phyloP scores from a whole-genome alignment of 768 basidiomycete species.

The Exidia glandulosa region DNA sequence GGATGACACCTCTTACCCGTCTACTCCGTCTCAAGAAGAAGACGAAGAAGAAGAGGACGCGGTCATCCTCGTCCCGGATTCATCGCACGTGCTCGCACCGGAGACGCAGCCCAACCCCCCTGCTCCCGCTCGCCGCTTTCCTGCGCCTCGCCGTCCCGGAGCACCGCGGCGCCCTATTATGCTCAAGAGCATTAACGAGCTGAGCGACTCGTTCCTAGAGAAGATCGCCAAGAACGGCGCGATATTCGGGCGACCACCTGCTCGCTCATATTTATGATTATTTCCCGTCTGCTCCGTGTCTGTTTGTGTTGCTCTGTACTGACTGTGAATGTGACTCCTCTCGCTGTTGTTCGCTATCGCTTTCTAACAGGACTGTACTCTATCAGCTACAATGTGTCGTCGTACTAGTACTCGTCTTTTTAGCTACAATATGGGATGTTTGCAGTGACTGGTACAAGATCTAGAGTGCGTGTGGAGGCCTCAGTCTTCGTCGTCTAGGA shows the following conservation, averaged over 20 bases:
- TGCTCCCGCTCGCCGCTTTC: not conserved
- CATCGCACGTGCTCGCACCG: not conserved
- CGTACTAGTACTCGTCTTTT: too few species aligned
- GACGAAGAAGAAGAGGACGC: not conserved
- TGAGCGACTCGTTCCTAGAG: not conserved
- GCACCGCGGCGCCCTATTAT: not conserved
- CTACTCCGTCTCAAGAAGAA: not conserved
- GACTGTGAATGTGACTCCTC: too few species aligned
- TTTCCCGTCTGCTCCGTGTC: too few species aligned
- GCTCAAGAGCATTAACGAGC: not conserved
- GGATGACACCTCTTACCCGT: not conserved
- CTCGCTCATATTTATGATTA: too few species aligned
- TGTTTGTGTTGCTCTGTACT: too few species aligned
- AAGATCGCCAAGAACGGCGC: not conserved
- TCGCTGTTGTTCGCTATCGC: too few species aligned
- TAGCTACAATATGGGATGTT: too few species aligned
- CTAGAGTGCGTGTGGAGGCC: too few species aligned
- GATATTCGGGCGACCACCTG: too few species aligned
- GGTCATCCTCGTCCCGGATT: not conserved
- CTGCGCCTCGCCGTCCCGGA: not conserved
- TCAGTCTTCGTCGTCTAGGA: not conserved
- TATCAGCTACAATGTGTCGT: too few species aligned
- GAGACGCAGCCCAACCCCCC: not conserved
- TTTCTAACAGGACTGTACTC: too few species aligned
- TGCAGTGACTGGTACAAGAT: too few species aligned